Percentiles rank a stretch among this genome's conserved stretches.
Conservation (phyloP, 176 grass and related monocot species). For the Zea luxurians region DNA sequence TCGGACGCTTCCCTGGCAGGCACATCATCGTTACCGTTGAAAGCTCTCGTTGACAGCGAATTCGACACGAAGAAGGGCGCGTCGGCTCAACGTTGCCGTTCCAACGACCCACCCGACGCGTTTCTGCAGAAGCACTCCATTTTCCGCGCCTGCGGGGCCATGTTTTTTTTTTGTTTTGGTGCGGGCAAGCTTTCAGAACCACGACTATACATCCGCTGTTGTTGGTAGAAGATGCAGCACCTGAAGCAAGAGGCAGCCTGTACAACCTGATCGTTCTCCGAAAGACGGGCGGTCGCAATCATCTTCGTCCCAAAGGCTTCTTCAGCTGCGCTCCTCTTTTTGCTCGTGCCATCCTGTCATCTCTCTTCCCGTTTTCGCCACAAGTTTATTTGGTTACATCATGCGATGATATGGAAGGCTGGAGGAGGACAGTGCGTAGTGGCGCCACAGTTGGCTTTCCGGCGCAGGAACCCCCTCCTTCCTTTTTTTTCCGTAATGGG, state of each 20-base stretch:
- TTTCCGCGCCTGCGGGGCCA: not conserved
- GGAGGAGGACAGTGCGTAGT: not conserved
- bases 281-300: not conserved
- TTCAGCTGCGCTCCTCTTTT: not conserved
- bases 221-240: not conserved
- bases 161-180: not conserved
- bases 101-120: conserved; percentile 36
- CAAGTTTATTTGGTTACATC: not conserved
- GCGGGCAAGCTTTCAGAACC: conserved; percentile 28
- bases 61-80: conserved; percentile 3
- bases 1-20: not conserved
- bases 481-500: conserved; percentile 16
- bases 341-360: conserved; percentile 14
- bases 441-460: conserved; percentile 8
- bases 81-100: conserved; percentile 34
- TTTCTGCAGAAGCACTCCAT: not conserved
- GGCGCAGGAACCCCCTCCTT: not conserved
- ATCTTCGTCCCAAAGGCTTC: not conserved
- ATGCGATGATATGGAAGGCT: not conserved
- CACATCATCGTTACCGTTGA: not conserved
- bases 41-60: conserved; percentile 3
- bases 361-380: not conserved
- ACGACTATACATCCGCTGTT: not conserved
- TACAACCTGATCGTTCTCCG: not conserved
- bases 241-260: conserved; percentile 6